Conservation (phyloP, 768 basidiomycete species). For the Rhizopogon vesiculosus region DNA sequence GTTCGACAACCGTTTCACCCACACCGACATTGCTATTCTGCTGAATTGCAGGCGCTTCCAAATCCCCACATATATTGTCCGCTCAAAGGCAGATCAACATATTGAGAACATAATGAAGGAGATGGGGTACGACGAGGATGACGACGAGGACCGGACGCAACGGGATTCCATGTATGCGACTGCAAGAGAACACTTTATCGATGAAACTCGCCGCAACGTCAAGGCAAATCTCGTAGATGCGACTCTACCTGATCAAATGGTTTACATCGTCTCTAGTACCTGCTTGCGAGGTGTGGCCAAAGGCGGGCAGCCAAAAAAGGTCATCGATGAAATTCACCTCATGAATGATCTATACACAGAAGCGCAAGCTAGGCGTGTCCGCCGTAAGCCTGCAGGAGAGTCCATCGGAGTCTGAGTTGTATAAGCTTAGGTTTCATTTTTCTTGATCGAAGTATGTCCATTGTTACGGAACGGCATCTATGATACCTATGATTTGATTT, state of each 20-base stretch:
- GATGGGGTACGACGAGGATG: neutral
- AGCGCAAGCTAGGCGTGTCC: constrained; percentile 6
- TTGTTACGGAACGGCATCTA: too few relatives aligned
- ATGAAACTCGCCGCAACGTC: constrained; percentile 19
- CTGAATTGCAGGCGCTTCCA: constrained; percentile 26
- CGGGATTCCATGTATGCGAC: constrained; percentile 13
- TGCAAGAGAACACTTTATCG: constrained; percentile 22
- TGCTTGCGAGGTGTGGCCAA: constrained; percentile 18
- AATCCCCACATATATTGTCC: constrained; percentile 30
- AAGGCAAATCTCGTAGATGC: constrained; percentile 18
- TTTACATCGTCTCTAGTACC: constrained; percentile 23
- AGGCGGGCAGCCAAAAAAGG: constrained; percentile 17
- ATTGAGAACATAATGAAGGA: neutral
- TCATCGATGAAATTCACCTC: constrained; percentile 21
- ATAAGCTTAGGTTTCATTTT: too few relatives aligned
- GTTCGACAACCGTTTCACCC: constrained; percentile 30
- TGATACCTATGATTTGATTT: too few relatives aligned
- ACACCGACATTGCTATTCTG: constrained; percentile 32
- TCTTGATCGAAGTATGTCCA: too few relatives aligned
- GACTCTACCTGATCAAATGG: constrained; percentile 21
- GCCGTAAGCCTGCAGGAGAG: neutral
- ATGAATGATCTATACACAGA: constrained; percentile 18
- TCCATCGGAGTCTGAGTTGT: too few relatives aligned
- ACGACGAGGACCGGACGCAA: neutral
- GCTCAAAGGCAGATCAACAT: constrained; percentile 18